Evolutionary conservation across 257 asterid genomes (phyloP), one percentile per base, ranked within the genome.

Genomic region (Verbena officinalis): DNA sequence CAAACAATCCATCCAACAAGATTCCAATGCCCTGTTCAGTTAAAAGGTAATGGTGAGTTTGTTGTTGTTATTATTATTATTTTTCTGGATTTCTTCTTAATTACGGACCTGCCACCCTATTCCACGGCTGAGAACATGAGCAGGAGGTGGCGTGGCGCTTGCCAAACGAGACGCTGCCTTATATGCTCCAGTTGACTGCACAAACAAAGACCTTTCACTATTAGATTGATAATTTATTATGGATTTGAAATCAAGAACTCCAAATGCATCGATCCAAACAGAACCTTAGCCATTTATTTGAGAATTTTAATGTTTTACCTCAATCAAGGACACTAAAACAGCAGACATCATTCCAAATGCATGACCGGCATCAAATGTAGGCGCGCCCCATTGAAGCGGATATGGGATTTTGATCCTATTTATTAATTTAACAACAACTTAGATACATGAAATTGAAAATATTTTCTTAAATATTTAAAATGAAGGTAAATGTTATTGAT

Each of bases 311-410:
- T 27, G 2, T 27, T 27, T 27, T 74, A 93, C 99, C 94, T 93
- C 99, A 71, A 93, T 81, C 81, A 93, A 64, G 78, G 99, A 90
- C 68, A 93, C 99, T 23, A 93, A 71, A 17, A 87, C 95, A 57
- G 96, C 94, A 62, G 97, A 77, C 97, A 93, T 93, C 99, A 93
- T 93, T 71, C 97, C 99, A 65, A 93, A 93, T 13, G 96, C 82
- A 81, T 90, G 99, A 59, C 99, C 99, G 20, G 99, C 99, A 67
- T 87, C 86, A 65, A 93, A 93, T 45, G 96, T 87, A 59, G 99
- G 99, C 17, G 99, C 96, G 3, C 99, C 96, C 99, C 99, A 93
- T 66, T 93, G 95, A 71, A 90, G 99, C 11, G 97, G 97, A 45
- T 87, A 90, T 17, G 99, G 97, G 70, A 93, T 84, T 75, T 90